phyloP scores from a whole-genome alignment of 805 yeast genomes.

The Lachancea fermentati region DNA sequence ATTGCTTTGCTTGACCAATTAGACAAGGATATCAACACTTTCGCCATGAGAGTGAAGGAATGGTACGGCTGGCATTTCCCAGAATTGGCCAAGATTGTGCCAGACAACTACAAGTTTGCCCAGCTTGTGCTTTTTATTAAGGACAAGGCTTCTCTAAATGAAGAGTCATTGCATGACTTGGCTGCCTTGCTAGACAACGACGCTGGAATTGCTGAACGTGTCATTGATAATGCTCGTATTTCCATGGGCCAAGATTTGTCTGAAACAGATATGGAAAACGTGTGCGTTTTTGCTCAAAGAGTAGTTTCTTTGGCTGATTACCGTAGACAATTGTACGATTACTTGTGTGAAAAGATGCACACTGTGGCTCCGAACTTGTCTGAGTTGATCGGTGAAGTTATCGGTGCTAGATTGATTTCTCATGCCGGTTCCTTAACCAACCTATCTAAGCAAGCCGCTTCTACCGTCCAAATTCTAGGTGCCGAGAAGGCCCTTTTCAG shows the following conservation, averaged over 20 bases:
- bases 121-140: constrained; percentile 72
- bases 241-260: constrained; percentile 99
- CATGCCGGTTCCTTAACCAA: constrained; percentile 98
- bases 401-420: constrained; percentile 96
- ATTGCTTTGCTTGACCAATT: constrained; percentile 95
- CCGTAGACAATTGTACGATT: constrained; percentile 75
- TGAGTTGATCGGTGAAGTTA: constrained; percentile 96
- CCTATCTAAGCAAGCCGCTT: constrained; percentile 96
- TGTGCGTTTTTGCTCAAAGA: constrained; percentile 85
- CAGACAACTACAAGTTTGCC: constrained; percentile 85
- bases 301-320: constrained; percentile 89
- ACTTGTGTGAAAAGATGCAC: constrained; percentile 93
- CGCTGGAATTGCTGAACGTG: constrained; percentile 84
- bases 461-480: constrained; percentile 96
- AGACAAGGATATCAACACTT: constrained; percentile 96
- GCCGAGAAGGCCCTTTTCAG: constrained; percentile 96
- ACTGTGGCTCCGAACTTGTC: constrained; percentile 96
- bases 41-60: constrained; percentile 94
- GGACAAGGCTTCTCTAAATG: constrained; percentile 79
- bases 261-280: constrained; percentile 89
- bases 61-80: constrained; percentile 99
- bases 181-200: constrained; percentile 85
- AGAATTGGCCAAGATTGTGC: constrained; percentile 85
- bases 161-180: constrained; percentile 80
- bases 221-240: constrained; percentile 91